phyloP scores from a whole-genome alignment of 768 basidiomycete species.

The Phaffia tasmanica region DNA sequence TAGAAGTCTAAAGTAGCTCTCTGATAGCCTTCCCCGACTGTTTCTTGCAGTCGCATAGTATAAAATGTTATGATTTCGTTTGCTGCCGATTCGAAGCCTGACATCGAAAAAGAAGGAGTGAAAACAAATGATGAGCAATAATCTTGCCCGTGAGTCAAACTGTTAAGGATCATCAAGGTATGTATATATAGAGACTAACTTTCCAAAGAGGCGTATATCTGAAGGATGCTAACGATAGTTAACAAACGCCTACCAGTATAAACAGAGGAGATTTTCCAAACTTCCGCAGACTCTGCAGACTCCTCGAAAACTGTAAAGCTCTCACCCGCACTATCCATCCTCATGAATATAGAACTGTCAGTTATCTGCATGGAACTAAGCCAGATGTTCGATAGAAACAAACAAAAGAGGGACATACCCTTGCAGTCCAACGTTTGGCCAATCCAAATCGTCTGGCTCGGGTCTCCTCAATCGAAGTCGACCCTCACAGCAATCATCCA shows the following conservation, averaged over 20 bases:
- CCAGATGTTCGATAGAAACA: slow-evolving; percentile 30
- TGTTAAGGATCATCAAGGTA: neutral
- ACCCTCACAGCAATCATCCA: slow-evolving; percentile 56
- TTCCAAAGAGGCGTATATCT: slow-evolving; percentile 61
- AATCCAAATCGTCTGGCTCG: neutral
- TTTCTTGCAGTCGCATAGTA: slow-evolving; percentile 54
- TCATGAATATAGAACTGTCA: slow-evolving; percentile 1
- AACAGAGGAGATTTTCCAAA: slow-evolving; percentile 63
- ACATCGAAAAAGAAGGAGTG: neutral
- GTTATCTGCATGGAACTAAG: slow-evolving; percentile 41
- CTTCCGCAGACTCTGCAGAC: slow-evolving; percentile 31
- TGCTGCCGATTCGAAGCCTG: slow-evolving; percentile 59
- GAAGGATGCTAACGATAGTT: slow-evolving; percentile 55
- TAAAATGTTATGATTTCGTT: slow-evolving; percentile 72
- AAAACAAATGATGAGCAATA: neutral
- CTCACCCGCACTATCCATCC: neutral
- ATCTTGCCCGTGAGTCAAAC: too few relatives aligned
- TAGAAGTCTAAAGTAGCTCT: slow-evolving; percentile 62
- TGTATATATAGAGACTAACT: slow-evolving; percentile 45
- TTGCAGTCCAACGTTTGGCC: slow-evolving; percentile 1
- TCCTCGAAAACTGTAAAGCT: too few relatives aligned
- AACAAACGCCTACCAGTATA: slow-evolving; percentile 62
- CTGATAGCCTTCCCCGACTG: slow-evolving; percentile 52
- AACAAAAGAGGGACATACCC: slow-evolving; percentile 2
- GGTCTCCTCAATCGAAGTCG: slow-evolving; percentile 39